Evolutionary conservation across 305 asterid genomes (phyloP).

Genomic region (Solanum hybrid): DNA sequence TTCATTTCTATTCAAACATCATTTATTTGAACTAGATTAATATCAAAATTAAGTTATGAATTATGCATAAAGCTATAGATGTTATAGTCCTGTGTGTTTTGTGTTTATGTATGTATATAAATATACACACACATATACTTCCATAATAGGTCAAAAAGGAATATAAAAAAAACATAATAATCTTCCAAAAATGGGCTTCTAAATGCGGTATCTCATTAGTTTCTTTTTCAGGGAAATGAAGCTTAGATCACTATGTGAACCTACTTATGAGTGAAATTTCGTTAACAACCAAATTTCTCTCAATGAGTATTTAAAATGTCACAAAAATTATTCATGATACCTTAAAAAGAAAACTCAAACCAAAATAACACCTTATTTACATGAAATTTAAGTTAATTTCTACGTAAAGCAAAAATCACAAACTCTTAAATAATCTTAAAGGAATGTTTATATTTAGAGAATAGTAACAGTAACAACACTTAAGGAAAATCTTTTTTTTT

Average conservation of each 20-base stretch:
- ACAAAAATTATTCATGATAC: no score
- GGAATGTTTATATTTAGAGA: background rate
- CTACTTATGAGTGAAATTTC: no score
- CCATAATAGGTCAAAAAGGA: background rate
- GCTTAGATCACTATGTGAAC: no score
- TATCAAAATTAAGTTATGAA: background rate
- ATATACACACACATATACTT: background rate
- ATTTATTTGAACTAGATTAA: background rate
- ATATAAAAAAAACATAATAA: background rate
- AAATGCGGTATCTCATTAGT: no score
- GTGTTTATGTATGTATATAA: background rate
- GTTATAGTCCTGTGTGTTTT: background rate
- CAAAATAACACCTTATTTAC: background rate
- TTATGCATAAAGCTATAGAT: background rate
- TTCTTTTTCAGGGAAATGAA: no score
- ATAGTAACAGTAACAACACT: background rate
- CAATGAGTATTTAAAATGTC: background rate
- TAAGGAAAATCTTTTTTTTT: background rate
- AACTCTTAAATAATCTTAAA: background rate
- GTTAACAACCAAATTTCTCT: no score
- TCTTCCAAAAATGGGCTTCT: background rate
- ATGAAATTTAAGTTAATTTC: background rate
- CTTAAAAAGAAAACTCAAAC: no score
- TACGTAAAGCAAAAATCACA: background rate
- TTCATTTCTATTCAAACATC: background rate